Evolutionary conservation across 768 basidiomycete genomes (phyloP), one percentile per base, ranked within the genome.

Genomic region (Kwoniella bestiolae): DNA sequence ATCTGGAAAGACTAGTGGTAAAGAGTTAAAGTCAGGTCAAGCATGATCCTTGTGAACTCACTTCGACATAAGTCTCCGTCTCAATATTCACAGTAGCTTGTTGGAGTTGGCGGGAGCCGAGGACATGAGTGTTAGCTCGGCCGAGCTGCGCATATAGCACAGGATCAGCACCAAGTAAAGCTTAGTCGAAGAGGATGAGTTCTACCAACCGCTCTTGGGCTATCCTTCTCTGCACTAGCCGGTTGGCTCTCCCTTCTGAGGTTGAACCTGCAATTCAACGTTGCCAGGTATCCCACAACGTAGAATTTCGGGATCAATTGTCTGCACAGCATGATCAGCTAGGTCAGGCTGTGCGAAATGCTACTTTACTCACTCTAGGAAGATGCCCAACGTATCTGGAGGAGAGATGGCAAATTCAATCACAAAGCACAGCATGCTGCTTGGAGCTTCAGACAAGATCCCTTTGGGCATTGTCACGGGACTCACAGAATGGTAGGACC

Each of bases 381-480:
- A 63, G 1, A 59, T 56, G 12, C 56, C 62, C 41, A 56, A 57
- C 25, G 41, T 44, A 5, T 57, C 26, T 21, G 62, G 47, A 28
- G 67, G 67, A 14, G 63, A 41, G 49, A 68, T 64, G 45, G 58
- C 29, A 63, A 68, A 63, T 56, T 68, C 56, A n/a, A 64, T 47
- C 14, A 68, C 38, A 28, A 68, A 68, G 4, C 31, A 57, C 7
- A 66, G 14, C 47, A 51, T 60, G 1, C 59, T 60, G 23, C 18
- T 41, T 5, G 38, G 14, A 14, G 3, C 12, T 41, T 1, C 2
- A 26, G 16, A 25, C 26, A 8, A 14, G 18, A 35, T n/a, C 9
- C 12, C 11, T 3, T 29, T 47, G 21, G 8, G 3, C 14, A 2
- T 11, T n/a, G 21, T 45, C 8, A 12, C 38, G 28, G 25, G 18